phyloP scores from a whole-genome alignment of 768 basidiomycete species.

The Flagelloscypha sp. region DNA sequence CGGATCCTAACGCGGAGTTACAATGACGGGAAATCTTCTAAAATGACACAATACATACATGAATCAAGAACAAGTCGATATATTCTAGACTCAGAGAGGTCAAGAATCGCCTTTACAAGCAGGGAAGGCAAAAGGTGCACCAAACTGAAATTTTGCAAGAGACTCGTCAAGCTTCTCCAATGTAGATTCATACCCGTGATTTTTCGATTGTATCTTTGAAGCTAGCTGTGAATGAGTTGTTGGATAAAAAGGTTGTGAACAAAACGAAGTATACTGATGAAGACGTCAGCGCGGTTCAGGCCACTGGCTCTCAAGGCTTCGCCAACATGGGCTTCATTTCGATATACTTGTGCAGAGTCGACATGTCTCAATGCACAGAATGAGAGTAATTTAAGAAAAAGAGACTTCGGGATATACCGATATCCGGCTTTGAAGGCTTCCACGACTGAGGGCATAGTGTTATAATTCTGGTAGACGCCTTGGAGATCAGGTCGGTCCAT shows the following conservation, averaged over 20 bases:
- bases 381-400: neutral
- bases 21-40: too few relatives aligned
- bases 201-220: constrained; percentile 25
- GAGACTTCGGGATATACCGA: constrained; percentile 25
- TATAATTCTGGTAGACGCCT: constrained; percentile 63
- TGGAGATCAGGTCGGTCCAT: too few relatives aligned
- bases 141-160: constrained; percentile 47
- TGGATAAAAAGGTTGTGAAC: neutral
- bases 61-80: constrained; percentile 72
- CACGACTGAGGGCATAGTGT: constrained; percentile 43
- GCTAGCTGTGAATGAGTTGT: constrained; percentile 3
- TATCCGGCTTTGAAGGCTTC: constrained; percentile 65
- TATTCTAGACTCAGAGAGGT: constrained; percentile 32
- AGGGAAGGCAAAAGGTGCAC: constrained; percentile 26
- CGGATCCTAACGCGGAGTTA: too few relatives aligned
- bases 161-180: constrained; percentile 53
- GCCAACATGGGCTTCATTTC: constrained; percentile 56
- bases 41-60: too few relatives aligned
- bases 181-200: constrained; percentile 57
- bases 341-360: constrained; percentile 66
- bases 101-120: neutral
- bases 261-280: constrained; percentile 50
- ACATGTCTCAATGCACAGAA: constrained; percentile 42
- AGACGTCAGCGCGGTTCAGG: constrained; percentile 49
- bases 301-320: constrained; percentile 50